Evolutionary conservation across 129 eudicot species (phyloP).

Genomic region (Pittosporum tobira): DNA sequence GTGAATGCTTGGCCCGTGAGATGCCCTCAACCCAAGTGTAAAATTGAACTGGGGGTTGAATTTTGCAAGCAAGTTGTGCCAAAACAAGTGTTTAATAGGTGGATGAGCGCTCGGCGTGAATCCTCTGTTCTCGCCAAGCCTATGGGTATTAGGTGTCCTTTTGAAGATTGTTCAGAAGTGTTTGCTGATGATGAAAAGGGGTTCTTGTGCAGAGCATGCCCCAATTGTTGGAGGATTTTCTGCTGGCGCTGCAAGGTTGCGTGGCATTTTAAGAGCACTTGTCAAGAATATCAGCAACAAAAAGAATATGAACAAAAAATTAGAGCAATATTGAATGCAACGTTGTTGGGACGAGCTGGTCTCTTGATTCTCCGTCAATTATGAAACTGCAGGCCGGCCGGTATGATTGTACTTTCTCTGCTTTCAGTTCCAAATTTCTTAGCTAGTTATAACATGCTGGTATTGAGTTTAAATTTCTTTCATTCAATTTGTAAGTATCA

Average conservation of each 20-base stretch:
- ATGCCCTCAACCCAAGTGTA: constrained; percentile 21
- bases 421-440: too few relatives aligned
- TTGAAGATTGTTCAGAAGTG: constrained; percentile 20
- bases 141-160: constrained; percentile 35
- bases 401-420: too few relatives aligned
- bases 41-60: neutral
- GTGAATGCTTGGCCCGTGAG: constrained; percentile 10
- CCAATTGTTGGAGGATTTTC: constrained; percentile 17
- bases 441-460: too few relatives aligned
- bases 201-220: constrained; percentile 23
- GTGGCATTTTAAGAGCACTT: constrained; percentile 21
- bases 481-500: too few relatives aligned
- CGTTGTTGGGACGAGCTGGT: too few relatives aligned
- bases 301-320: too few relatives aligned
- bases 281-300: constrained; percentile 18
- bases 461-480: too few relatives aligned
- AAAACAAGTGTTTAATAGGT: constrained; percentile 14
- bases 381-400: too few relatives aligned
- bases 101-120: constrained; percentile 17
- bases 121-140: constrained; percentile 9
- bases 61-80: constrained; percentile 11
- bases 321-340: too few relatives aligned
- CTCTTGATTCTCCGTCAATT: too few relatives aligned
- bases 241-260: constrained; percentile 19
- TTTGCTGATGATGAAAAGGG: constrained; percentile 19